Evolutionary conservation across 208 protist species (phyloP), one percentile per base, ranked within the genome.

Genomic region (Giardia duodenalis): DNA sequence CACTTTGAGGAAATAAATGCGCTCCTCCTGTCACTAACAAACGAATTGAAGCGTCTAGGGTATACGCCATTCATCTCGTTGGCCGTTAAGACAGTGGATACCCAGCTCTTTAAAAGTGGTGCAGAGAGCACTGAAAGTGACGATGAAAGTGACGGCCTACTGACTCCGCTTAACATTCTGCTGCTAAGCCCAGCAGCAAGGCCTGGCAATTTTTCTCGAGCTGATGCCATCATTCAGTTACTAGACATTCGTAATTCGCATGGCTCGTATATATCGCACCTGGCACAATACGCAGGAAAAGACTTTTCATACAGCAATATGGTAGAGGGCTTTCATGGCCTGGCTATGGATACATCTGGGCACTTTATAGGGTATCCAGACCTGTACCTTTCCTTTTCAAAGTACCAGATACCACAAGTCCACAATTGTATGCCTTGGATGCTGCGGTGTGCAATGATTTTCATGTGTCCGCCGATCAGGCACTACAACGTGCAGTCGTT

Each of bases 111-210:
- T 76, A 39, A 10, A 39, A 10, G 10, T 76, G 57, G 57, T 30
- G 10, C 57, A 76, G 10, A 10, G 19, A 39, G 19, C 57, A 39
- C 30, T 76, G 10, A 30, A 39, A 39, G 19, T 76, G 57, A 76
- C 30, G 57, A 76, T 76, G 19, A 10, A 30, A 76, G 19, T 10
- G 19, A 30, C 10, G n/a, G n/a, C n/a, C n/a, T n/a, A n/a, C n/a
- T n/a, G n/a, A 76, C 57, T 76, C 57, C 57, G 57, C 57, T 76
- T 76, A 76, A 76, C 30, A 76, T 76, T 76, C 30, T 76, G 57
- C 10, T 76, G 19, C 57, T 76, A 39, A 76, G 57, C 57, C 57
- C 57, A 76, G 30, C 30, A 76, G 57, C 30, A 30, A 76, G 30
- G 57, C 30, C 57, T 76, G 57, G 57, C 10, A 76, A 76, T 30